phyloP scores from a whole-genome alignment of 305 asterid genomes.

The Stenogyne calaminthoides region DNA sequence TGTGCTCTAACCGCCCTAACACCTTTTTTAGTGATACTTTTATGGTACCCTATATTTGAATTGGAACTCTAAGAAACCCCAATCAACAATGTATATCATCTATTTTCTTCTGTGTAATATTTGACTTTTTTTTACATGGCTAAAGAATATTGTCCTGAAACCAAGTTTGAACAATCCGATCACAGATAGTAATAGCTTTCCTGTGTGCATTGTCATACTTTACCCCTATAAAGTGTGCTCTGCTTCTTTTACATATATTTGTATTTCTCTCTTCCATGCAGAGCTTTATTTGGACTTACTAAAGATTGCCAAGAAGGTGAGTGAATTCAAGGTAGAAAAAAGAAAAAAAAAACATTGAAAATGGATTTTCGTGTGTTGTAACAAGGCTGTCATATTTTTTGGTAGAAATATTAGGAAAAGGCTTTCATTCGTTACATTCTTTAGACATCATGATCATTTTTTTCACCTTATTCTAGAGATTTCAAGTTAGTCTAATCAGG shows the following conservation, averaged over 20 bases:
- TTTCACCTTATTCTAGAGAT: slow-evolving; percentile 22
- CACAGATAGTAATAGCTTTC: neutral
- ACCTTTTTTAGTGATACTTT: neutral
- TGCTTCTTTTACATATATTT: slow-evolving; percentile 34
- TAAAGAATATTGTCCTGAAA: neutral
- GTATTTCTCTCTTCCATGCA: slow-evolving; percentile 52
- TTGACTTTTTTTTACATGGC: neutral
- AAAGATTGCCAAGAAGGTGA: slow-evolving; percentile 65
- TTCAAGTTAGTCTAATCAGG: slow-evolving; percentile 35
- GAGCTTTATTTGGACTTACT: slow-evolving; percentile 57
- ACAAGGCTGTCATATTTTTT: slow-evolving; percentile 28
- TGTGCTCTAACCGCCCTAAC: neutral
- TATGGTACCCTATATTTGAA: neutral
- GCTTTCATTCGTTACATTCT: slow-evolving; percentile 21
- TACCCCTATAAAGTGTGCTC: slow-evolving; percentile 28
- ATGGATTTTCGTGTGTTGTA: slow-evolving; percentile 30
- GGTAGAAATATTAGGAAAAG: slow-evolving; percentile 24
- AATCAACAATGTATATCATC: neutral
- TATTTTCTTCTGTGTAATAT: neutral
- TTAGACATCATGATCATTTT: slow-evolving; percentile 12
- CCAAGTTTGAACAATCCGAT: neutral
- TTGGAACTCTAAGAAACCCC: neutral
- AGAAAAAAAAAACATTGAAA: slow-evolving; percentile 35
- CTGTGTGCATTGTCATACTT: slow-evolving; percentile 15
- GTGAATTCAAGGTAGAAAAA: slow-evolving; percentile 49